phyloP scores from a whole-genome alignment of 345 rosid genomes.

The Brassica juncea region DNA sequence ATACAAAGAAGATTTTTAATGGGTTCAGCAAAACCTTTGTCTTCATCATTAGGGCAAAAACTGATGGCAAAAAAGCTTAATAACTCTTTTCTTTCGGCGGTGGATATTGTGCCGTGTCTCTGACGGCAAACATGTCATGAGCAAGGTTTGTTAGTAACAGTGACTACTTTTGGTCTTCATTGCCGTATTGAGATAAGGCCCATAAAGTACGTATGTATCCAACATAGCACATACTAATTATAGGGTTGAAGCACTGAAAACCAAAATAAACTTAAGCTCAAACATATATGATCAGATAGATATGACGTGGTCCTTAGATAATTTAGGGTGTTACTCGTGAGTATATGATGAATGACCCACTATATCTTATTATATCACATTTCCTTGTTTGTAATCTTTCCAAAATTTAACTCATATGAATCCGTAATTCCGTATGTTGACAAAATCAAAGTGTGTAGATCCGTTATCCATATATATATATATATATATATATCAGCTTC shows the following conservation, averaged over 20 bases:
- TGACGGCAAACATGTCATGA: conserved; percentile 29
- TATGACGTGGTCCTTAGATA: background rate
- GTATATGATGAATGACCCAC: conserved; percentile 8
- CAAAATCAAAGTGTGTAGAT: background rate
- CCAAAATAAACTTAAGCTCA: background rate
- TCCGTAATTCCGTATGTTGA: background rate
- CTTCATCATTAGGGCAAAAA: conserved; percentile 6
- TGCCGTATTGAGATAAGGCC: conserved; percentile 21
- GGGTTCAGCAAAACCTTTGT: conserved; percentile 22
- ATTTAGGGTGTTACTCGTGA: conserved; percentile 13
- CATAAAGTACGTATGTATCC: conserved; percentile 6
- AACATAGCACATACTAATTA: background rate
- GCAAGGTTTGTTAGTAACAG: background rate
- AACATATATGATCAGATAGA: background rate
- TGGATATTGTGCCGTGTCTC: conserved; percentile 34
- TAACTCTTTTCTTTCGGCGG: conserved; percentile 18
- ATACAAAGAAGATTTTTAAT: conserved; percentile 1
- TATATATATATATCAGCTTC: background rate
- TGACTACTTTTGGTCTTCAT: conserved; percentile 14
- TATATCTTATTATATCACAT: conserved; percentile 1
- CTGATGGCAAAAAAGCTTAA: conserved; percentile 23
- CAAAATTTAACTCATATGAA: background rate
- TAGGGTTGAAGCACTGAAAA: background rate
- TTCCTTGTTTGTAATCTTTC: conserved; percentile 9
- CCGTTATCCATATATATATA: background rate